These are phyloP conservation scores for Colletotrichum zoysiae DNA, from an alignment of 2,329 filamentous ascomycete genomes.

Conservation along the genomic window DNA sequence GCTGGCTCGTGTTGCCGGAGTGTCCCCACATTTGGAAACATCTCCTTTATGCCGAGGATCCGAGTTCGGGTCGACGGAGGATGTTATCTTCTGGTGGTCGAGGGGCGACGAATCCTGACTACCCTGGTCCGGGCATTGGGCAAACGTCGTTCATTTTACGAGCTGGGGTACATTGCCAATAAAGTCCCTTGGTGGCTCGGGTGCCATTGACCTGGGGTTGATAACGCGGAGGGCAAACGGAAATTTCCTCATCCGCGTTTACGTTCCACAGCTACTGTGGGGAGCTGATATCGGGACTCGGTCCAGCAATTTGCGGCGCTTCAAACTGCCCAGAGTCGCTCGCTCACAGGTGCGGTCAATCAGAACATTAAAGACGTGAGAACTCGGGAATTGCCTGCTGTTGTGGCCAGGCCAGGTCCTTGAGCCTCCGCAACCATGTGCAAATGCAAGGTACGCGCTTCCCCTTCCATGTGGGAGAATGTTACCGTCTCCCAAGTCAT, in stretches of 20 bases:
- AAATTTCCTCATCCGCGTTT: conserved; percentile 27
- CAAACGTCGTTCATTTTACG: conserved; percentile 20
- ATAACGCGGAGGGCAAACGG: conserved; percentile 32
- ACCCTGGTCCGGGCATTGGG: conserved; percentile 5
- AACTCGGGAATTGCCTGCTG: neutral
- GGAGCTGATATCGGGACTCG: conserved; percentile 31
- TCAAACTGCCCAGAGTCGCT: conserved; percentile 30
- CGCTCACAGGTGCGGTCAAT: conserved; percentile 36
- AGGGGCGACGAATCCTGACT: neutral
- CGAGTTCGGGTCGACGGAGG: conserved; percentile 26
- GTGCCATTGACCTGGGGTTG: conserved; percentile 14
- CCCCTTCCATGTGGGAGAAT: conserved; percentile 25
- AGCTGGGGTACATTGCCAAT: conserved; percentile 23
- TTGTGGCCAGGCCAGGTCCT: conserved; percentile 24
- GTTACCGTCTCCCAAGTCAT: conserved; percentile 20
- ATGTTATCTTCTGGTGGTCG: neutral
- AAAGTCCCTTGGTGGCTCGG: conserved; percentile 4
- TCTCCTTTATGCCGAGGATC: conserved; percentile 21
- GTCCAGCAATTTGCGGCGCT: conserved; percentile 37
- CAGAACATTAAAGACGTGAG: conserved; percentile 14
- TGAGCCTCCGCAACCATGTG: conserved; percentile 26
- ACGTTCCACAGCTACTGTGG: conserved; percentile 21
- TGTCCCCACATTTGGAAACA: neutral
- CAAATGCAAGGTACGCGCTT: conserved; percentile 38
- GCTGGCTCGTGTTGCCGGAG: neutral